Evolutionary conservation across 1,139 yeast species (phyloP).

Genomic region (Geotrichum australiense): DNA sequence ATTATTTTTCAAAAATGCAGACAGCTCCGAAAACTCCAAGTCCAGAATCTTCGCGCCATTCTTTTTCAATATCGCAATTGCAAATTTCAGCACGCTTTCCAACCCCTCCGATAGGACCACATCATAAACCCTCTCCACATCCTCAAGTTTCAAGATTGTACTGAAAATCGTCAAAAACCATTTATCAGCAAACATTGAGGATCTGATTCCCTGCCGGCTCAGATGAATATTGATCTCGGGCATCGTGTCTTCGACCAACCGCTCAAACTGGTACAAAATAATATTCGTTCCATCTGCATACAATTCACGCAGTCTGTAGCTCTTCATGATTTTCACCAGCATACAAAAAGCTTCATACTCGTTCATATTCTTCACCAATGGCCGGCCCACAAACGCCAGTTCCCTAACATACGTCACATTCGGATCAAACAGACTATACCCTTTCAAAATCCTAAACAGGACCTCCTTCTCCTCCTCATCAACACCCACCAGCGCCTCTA

Average conservation of each 20-base stretch:
- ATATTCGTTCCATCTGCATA: slow-evolving; percentile 83
- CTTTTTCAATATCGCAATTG: slow-evolving; percentile 64
- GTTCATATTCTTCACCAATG: slow-evolving; percentile 68
- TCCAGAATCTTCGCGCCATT: slow-evolving; percentile 54
- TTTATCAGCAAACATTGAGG: slow-evolving; percentile 93
- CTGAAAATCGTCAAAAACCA: slow-evolving; percentile 95
- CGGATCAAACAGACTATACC: slow-evolving; percentile 77
- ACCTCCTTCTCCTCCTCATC: slow-evolving; percentile 31
- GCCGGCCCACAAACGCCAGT: slow-evolving; percentile 87
- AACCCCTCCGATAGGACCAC: slow-evolving; percentile 81
- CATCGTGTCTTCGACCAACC: slow-evolving; percentile 61
- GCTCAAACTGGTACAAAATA: slow-evolving; percentile 80
- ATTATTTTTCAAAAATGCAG: slow-evolving; percentile 70
- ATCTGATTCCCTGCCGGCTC: slow-evolving; percentile 74
- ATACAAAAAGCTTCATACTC: slow-evolving; percentile 84
- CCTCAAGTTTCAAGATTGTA: slow-evolving; percentile 80
- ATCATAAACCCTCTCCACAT: slow-evolving; percentile 78
- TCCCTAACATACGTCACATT: slow-evolving; percentile 98
- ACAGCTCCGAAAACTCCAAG: slow-evolving; percentile 64
- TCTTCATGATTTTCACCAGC: slow-evolving; percentile 75
- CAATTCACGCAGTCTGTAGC: slow-evolving; percentile 69
- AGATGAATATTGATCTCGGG: slow-evolving; percentile 72
- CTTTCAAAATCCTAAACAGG: slow-evolving; percentile 68
- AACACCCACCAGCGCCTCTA: slow-evolving; percentile 70
- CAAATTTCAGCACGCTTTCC: slow-evolving; percentile 75